Evolutionary conservation across 169 alveolate genomes (phyloP).

Genomic region (Besnoitia besnoiti): DNA sequence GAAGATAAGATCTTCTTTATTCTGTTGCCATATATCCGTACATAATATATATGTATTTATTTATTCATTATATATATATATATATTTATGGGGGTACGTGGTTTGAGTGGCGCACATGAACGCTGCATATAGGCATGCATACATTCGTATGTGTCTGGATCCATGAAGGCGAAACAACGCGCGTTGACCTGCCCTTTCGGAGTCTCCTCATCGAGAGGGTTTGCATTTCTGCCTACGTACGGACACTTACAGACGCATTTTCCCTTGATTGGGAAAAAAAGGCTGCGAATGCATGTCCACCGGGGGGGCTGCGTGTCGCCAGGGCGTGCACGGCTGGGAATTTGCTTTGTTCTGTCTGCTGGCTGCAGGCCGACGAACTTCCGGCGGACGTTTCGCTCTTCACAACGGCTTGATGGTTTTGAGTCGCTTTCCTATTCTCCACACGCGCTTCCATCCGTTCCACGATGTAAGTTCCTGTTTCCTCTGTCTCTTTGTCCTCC

Average conservation of each 20-base stretch:
- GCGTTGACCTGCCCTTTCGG: too few species aligned
- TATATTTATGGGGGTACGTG: neutral
- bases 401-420: slow-evolving; percentile 89
- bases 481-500: neutral
- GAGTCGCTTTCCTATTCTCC: slow-evolving; percentile 87
- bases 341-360: too few species aligned
- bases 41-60: neutral
- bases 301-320: too few species aligned
- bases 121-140: neutral
- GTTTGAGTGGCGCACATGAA: neutral
- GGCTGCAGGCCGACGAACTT: slow-evolving; percentile 57
- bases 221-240: too few species aligned
- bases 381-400: slow-evolving; percentile 76
- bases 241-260: too few species aligned
- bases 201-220: too few species aligned
- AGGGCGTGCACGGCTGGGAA: too few species aligned
- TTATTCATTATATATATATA: neutral
- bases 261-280: too few species aligned
- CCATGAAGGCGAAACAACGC: too few species aligned
- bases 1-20: neutral
- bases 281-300: too few species aligned
- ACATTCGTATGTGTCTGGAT: neutral
- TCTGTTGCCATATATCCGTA: neutral
- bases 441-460: slow-evolving; percentile 85
- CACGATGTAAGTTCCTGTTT: slow-evolving; percentile 69